Evolutionary conservation across 2,329 filamentous ascomycete species (phyloP).

Genomic region (Epichloe gansuensis): DNA sequence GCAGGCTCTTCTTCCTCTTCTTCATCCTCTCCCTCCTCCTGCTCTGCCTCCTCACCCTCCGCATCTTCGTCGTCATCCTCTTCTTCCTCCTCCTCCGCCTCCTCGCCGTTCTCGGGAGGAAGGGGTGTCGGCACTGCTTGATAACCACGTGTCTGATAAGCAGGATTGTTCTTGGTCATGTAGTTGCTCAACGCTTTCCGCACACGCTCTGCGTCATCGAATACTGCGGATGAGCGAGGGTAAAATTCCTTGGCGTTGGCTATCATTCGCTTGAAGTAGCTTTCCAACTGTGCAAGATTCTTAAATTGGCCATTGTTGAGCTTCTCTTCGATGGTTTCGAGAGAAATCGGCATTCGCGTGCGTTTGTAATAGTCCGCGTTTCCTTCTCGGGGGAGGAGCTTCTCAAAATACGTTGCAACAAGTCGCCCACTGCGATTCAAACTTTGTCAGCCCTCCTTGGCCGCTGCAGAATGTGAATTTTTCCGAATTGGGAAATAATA

Average conservation of each 20-base stretch:
- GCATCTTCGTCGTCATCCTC: conserved; percentile 18
- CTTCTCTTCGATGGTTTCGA: conserved; percentile 65
- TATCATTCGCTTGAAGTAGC: conserved; percentile 79
- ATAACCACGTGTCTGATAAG: conserved; percentile 58
- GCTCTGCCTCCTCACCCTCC: conserved; percentile 7
- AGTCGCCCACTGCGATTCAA: conserved; percentile 46
- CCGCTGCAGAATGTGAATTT: no score
- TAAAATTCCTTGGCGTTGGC: conserved; percentile 80
- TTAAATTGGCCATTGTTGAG: conserved; percentile 55
- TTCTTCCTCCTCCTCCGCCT: conserved; percentile 18
- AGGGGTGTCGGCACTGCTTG: conserved; percentile 61
- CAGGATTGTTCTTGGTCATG: conserved; percentile 78
- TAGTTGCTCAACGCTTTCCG: conserved; percentile 77
- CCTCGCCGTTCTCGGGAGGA: conserved; percentile 28
- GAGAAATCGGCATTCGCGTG: conserved; percentile 65
- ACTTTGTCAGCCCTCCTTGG: neutral
- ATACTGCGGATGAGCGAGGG: conserved; percentile 55
- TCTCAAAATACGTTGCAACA: conserved; percentile 64
- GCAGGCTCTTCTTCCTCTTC: conserved; percentile 19
- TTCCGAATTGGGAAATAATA: conserved; percentile 24
- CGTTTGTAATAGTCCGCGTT: conserved; percentile 66
- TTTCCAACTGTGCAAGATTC: conserved; percentile 62
- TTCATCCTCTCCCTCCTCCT: conserved; percentile 19
- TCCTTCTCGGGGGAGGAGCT: conserved; percentile 50
- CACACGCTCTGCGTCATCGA: conserved; percentile 75